Base-by-base conservation (phyloP, 108 stramenopile species). In the Cyclotella kingstonii region DNA sequence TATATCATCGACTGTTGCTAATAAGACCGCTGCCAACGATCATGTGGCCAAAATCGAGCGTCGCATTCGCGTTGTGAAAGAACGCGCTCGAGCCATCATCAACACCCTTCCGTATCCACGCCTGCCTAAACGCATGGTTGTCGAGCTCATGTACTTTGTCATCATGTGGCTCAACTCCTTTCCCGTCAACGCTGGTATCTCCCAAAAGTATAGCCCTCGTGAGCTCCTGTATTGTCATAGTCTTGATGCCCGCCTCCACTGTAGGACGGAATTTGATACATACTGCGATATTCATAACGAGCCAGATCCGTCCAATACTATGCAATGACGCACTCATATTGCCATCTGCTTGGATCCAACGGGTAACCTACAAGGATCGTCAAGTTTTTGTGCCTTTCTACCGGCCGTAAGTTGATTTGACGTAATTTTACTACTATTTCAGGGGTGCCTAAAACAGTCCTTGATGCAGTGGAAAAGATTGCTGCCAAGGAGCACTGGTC, bases 101-200 rank as follows among this genome's bases (percentile, higher is more conserved):
- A 40, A 4, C 2, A 2, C 2, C 4, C 2, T 29, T 30, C 1
- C 51, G 54, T 18, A 58, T 67, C 43, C 23, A 1, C 0, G 56
- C 33, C 17, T 74, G 4, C 81, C 81, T 14, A 19, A 15, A 0
- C 12, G 15, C 1, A 51, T 79, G 48, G 28, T 64, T 15, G 44
- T 44, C 2, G 63, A 70, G 22, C 28, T 79, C 40, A 60, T 69
- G 0, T 10, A 54, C 7, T n/a, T 29, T 28, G 10, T 39, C 18
- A 63, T 65, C 1, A 44, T 69, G 23, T 78, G 71, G 76, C 35
- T 68, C n/a, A 81, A 77, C 2, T 11, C 19, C 2, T 48, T 76
- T 14, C 66, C 63, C 0, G 29, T 22, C 0, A 33, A 12, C 17
- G 15, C 5, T 8, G 69, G 81, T 0, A 43, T 71, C 0, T 71